A percentile compares a stretch with the other conserved stretches of the same genome.
phyloP scores from a whole-genome alignment of 257 asterid genomes.

The Lithospermum erythrorhizon region DNA sequence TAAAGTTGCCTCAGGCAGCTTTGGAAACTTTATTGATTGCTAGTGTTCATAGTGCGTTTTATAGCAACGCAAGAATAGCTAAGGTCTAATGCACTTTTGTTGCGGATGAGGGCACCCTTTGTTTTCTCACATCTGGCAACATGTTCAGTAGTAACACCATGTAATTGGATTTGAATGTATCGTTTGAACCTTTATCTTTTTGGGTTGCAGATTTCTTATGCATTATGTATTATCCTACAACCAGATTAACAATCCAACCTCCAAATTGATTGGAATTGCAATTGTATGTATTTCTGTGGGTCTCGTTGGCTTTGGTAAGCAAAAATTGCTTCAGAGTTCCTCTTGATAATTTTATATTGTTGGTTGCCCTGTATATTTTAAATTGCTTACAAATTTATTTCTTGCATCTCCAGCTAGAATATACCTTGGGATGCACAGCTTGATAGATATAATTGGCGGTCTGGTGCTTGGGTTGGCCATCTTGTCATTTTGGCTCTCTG shows the following conservation, averaged over 20 bases:
- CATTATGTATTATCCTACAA: conserved; percentile 47
- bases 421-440: conserved; percentile 97
- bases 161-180: neutral
- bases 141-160: neutral
- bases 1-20: no score
- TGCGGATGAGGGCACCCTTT: no score
- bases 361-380: conserved; percentile 4
- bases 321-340: conserved; percentile 9
- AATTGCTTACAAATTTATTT: conserved; percentile 9
- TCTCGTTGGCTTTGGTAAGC: conserved; percentile 63
- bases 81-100: no score
- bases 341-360: conserved; percentile 7
- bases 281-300: conserved; percentile 49
- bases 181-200: conserved; percentile 6
- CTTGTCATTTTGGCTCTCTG: conserved; percentile 65
- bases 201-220: conserved; percentile 52
- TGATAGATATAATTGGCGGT: conserved; percentile 69
- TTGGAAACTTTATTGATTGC: no score
- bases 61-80: no score
- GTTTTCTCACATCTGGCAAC: no score
- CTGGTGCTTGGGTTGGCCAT: conserved; percentile 59
- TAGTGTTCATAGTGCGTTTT: no score
- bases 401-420: conserved; percentile 53
- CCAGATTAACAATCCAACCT: conserved; percentile 23
- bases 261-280: conserved; percentile 31